phyloP scores from a whole-genome alignment of 2,329 filamentous ascomycete species.

The Fusarium clavum region DNA sequence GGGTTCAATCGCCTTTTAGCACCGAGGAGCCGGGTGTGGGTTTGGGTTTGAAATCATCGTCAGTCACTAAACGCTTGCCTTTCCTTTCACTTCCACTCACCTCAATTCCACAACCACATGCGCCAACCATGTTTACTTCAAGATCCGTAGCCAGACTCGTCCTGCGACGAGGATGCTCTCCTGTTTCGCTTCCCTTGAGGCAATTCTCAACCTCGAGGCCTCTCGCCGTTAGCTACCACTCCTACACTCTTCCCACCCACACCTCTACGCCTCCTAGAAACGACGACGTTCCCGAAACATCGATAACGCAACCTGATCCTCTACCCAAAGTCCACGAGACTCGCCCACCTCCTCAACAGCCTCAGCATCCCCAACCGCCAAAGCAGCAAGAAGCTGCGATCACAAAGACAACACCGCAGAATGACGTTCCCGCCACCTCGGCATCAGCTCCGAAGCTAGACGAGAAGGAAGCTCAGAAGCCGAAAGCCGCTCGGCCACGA shows the following conservation, averaged over 20 bases:
- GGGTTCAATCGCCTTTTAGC: constrained; percentile 49
- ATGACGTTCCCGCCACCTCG: constrained; percentile 48
- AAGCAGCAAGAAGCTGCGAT: constrained; percentile 28
- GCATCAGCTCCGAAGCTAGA: constrained; percentile 51
- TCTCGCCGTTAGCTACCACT: constrained; percentile 59
- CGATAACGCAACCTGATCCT: constrained; percentile 58
- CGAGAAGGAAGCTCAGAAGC: constrained; percentile 76
- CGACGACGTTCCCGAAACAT: constrained; percentile 59
- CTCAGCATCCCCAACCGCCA: constrained; percentile 36
- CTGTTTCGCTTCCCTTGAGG: constrained; percentile 53
- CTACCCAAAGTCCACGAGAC: constrained; percentile 66
- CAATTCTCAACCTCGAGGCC: constrained; percentile 56
- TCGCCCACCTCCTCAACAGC: constrained; percentile 54
- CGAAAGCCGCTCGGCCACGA: constrained; percentile 60
- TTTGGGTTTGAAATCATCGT: constrained; percentile 41
- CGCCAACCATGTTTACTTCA: constrained; percentile 57
- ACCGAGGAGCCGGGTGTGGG: constrained; percentile 42
- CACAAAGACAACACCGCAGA: constrained; percentile 24
- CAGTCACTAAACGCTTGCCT: constrained; percentile 2
- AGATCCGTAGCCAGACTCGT: constrained; percentile 56
- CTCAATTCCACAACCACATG: constrained; percentile 41
- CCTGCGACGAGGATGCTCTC: constrained; percentile 55
- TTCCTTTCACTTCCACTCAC: constrained; percentile 1
- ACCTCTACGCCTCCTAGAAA: constrained; percentile 56
- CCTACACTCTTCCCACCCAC: constrained; percentile 62